Evolutionary conservation across 1,284 basidiomycete genomes (phyloP).

Genomic region (Ustilago hordei): DNA sequence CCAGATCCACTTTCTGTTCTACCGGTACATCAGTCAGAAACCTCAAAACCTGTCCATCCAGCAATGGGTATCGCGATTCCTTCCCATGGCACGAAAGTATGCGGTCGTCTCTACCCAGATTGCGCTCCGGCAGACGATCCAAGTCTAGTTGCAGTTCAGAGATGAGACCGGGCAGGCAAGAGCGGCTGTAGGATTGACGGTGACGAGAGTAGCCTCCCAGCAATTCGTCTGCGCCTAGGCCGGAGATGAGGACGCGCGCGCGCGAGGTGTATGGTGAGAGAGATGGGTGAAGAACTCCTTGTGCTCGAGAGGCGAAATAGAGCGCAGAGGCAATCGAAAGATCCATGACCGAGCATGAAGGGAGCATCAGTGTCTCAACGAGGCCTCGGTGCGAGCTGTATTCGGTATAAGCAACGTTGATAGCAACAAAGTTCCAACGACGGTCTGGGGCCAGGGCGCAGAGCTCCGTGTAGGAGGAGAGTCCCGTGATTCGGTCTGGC

Average conservation of each 20-base stretch:
- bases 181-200: constrained; percentile 76
- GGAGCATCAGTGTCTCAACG: constrained; percentile 52
- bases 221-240: constrained; percentile 93
- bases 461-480: constrained; percentile 82
- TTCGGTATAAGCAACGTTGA: constrained; percentile 85
- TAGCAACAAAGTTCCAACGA: constrained; percentile 89
- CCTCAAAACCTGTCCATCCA: constrained; percentile 46
- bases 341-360: constrained; percentile 59
- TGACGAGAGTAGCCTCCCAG: constrained; percentile 94
- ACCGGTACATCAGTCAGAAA: constrained; percentile 79
- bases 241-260: constrained; percentile 87
- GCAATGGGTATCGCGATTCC: constrained; percentile 75
- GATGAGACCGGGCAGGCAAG: constrained; percentile 73
- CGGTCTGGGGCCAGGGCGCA: constrained; percentile 78
- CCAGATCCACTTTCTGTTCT: constrained; percentile 79
- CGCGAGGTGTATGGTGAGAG: constrained; percentile 75
- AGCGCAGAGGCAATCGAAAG: constrained; percentile 91
- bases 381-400: constrained; percentile 53
- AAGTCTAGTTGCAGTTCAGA: constrained; percentile 93
- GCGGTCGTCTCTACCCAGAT: constrained; percentile 92
- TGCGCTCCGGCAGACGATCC: constrained; percentile 87
- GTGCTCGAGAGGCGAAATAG: constrained; percentile 88
- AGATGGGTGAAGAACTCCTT: constrained; percentile 5
- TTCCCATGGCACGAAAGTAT: constrained; percentile 87
- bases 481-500: constrained; percentile 87